Evolutionary conservation across 2,329 filamentous ascomycete species (phyloP).

Genomic region (Curvularia lunata): DNA sequence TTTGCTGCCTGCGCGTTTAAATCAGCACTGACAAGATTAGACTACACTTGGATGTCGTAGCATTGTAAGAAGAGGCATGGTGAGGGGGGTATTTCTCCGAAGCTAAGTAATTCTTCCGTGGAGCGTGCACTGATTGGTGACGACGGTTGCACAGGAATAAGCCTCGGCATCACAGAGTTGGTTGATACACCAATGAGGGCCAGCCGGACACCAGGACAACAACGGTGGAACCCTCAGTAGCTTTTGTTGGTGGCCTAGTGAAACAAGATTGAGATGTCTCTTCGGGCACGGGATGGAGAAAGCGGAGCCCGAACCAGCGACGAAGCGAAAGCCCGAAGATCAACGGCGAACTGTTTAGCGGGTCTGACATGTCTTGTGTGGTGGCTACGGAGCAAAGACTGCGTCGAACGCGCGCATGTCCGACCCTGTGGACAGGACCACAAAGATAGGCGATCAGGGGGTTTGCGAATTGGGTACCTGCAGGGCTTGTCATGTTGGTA

Average conservation of each 20-base stretch:
- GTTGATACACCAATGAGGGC: not conserved
- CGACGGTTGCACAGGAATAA: not conserved
- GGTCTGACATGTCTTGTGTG: not conserved
- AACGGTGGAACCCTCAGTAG: not conserved
- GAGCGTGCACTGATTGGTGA: not conserved
- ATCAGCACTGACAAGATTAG: not conserved
- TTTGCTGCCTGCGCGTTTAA: not conserved
- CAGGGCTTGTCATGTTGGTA: slow-evolving; percentile 1
- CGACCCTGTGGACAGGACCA: not conserved
- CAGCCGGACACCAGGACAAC: not conserved
- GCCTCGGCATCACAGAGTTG: not conserved
- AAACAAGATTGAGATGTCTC: not conserved
- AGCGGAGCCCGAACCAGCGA: slow-evolving; percentile 12
- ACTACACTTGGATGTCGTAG: not conserved
- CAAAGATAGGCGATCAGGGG: not conserved
- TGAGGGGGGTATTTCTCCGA: not conserved
- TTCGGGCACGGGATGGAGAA: slow-evolving; percentile 5
- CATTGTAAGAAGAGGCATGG: not conserved
- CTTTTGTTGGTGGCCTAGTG: not conserved
- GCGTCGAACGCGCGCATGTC: not conserved
- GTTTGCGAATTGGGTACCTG: not conserved
- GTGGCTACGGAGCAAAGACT: slow-evolving; percentile 1
- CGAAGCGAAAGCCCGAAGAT: slow-evolving; percentile 5
- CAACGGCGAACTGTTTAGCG: slow-evolving; percentile 16
- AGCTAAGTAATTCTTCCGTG: not conserved